Evolutionary conservation across 2,329 filamentous ascomycete species (phyloP).

Genomic region (Aspergillus ibericus): DNA sequence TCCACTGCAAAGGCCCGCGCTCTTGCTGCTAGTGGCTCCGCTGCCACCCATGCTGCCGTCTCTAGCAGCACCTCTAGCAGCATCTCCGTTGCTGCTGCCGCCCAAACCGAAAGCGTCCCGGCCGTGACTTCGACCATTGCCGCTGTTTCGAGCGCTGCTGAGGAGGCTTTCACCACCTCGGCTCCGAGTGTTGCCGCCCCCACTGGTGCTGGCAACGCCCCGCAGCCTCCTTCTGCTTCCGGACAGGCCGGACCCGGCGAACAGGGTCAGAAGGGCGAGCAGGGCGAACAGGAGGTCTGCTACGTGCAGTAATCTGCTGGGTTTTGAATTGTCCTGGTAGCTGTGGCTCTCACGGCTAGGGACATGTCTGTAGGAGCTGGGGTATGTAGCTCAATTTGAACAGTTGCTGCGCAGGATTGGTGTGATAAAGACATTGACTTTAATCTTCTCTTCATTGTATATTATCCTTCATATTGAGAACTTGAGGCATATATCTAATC

Average conservation of each 20-base stretch:
- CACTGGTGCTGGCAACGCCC: not conserved
- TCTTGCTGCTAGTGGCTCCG: not conserved
- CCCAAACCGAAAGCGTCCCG: not conserved
- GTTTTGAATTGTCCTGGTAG: not conserved
- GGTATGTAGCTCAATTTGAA: not conserved
- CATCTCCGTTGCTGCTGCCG: not conserved
- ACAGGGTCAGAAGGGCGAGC: not conserved
- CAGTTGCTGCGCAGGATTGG: not conserved
- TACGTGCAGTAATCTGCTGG: not conserved
- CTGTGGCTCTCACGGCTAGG: not conserved
- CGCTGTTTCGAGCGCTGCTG: not conserved
- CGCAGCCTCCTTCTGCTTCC: not conserved
- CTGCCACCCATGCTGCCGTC: not conserved
- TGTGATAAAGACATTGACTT: not conserved
- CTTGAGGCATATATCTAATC: not conserved
- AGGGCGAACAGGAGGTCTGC: not conserved
- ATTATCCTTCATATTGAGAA: not conserved
- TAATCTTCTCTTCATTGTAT: not conserved
- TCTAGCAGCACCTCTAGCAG: not conserved
- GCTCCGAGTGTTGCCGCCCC: not conserved
- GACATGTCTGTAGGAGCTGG: not conserved
- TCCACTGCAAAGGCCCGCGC: not conserved
- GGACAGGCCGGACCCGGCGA: not conserved
- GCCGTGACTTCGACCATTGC: not conserved
- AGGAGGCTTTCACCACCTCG: not conserved